Base-by-base conservation (phyloP, 352 stramenopile genomes). In the Phytopythium oedochilum region DNA sequence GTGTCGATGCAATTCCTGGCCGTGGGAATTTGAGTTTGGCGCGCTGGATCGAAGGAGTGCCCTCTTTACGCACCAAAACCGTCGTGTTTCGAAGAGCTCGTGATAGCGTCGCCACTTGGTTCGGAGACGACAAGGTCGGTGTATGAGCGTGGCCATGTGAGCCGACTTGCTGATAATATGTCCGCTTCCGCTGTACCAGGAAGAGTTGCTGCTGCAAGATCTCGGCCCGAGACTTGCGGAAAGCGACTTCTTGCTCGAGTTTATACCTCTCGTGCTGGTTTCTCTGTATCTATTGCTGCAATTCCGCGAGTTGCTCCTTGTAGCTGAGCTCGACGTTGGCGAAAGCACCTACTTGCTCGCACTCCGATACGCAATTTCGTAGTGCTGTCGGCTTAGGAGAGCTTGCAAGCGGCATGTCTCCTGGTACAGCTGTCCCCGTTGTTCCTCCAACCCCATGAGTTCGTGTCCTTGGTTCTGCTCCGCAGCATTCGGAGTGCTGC, bases 381-480 rank as follows among this genome's bases (percentile, higher is more conserved):
- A 31, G 0, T 61, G 66, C 34, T 75, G 63, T 2, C 45, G 58
- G 20, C 42, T 38, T 10, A 83, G 46, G 11, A 73, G 53, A 5
- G 68, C 57, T 49, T 80, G 59, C 5, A 73, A 55, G 10, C 73
- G 63, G 20, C 51, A 55, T 10, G 81, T 31, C 52, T 86, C 78
- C 29, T 75, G 29, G 15, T 73, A 69, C 6, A 86, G 38, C 44
- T 89, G 75, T 42, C 52, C 60, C n/a, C 64, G 62, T 38, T 85
- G 75, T 40, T 86, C 66, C 39, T 89, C 75, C 2, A 89, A 62
- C 49, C 87, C 71, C 64, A 86, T 78, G 15, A 81, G 52, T 68
- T 75, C 2, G 75, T 83, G 48, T 57, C 74, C 32, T 83, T 86
- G 36, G 73, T 59, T 9, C 65, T 65, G 48, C 59, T 69, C 9